A percentile compares a stretch with the other conserved stretches of the same genome.
phyloP scores from a whole-genome alignment of 257 asterid species.

The Parsonsia alboflavescens region DNA sequence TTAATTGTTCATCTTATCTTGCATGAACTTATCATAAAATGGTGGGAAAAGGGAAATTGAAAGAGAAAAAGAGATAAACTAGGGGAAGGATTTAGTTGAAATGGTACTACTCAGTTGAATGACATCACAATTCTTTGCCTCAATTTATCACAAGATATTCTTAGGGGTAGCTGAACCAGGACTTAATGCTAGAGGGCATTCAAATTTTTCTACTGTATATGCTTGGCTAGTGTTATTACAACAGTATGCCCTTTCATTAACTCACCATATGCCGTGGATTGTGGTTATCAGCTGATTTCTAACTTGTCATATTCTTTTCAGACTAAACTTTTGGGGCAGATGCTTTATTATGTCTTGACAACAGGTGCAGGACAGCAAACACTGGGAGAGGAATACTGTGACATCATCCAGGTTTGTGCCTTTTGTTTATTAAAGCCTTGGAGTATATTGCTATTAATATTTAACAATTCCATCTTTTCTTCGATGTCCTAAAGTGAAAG shows the following conservation, averaged over 20 bases:
- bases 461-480: neutral
- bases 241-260: neutral
- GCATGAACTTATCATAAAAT: neutral
- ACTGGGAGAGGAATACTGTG: conserved; percentile 97
- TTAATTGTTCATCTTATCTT: too few relatives aligned
- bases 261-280: neutral
- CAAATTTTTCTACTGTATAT: neutral
- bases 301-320: conserved; percentile 21
- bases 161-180: neutral
- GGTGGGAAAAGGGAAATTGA: neutral
- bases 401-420: conserved; percentile 69
- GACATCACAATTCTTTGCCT: neutral
- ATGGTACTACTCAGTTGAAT: neutral
- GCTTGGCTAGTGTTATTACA: neutral
- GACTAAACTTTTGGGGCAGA: conserved; percentile 95
- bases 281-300: conserved; percentile 2
- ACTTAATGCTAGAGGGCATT: neutral
- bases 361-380: conserved; percentile 98
- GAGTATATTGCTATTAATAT: neutral
- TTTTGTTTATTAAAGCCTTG: neutral
- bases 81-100: neutral
- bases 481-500: neutral
- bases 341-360: conserved; percentile 84
- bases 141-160: neutral
- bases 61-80: neutral